Evolutionary conservation across 306 rosid genomes (phyloP).

Genomic region (Ormosia semicastrata): DNA sequence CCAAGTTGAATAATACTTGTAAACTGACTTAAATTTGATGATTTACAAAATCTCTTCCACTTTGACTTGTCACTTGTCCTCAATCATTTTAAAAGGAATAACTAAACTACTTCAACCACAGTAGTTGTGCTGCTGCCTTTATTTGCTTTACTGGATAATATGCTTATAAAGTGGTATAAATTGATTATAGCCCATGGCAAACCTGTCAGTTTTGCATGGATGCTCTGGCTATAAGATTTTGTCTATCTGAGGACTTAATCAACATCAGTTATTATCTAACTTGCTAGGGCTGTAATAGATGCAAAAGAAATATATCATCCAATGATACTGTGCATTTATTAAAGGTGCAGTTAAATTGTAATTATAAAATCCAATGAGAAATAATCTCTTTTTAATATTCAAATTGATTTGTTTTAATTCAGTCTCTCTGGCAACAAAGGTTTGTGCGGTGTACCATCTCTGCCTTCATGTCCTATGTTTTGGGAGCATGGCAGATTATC

Average conservation of each 20-base stretch:
- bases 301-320: background rate
- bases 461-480: slow-evolving; percentile 76
- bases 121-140: background rate
- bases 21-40: slow-evolving; percentile 4
- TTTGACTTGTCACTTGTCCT: background rate
- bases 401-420: slow-evolving; percentile 33
- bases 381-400: background rate
- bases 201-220: background rate
- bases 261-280: slow-evolving; percentile 15
- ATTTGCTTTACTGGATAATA: background rate
- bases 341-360: background rate
- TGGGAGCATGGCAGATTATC: slow-evolving; percentile 90
- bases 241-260: background rate
- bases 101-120: background rate
- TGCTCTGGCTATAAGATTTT: background rate
- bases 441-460: slow-evolving; percentile 77
- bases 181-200: slow-evolving; percentile 1
- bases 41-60: background rate
- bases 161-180: background rate
- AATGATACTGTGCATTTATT: background rate
- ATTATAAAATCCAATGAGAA: background rate
- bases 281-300: background rate
- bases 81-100: background rate
- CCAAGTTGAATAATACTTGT: background rate
- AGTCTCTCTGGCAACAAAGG: slow-evolving; percentile 88